Conservation (phyloP, 768 basidiomycete genomes). For the Suillus clintonianus region DNA sequence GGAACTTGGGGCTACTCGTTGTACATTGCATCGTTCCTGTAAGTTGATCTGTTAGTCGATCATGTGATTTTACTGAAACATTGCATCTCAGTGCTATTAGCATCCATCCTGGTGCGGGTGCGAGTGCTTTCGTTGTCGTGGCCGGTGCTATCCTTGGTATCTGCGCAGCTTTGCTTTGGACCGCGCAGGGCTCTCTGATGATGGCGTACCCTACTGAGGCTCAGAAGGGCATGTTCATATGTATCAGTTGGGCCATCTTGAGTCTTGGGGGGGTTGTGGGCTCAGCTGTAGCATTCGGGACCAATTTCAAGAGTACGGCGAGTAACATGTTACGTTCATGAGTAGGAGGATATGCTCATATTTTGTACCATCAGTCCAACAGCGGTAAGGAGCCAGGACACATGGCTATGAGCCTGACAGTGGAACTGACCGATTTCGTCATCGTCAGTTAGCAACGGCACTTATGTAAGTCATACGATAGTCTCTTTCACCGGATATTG, state of each 20-base stretch:
- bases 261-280: conserved; percentile 76
- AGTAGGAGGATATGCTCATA: background rate
- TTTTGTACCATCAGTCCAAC: conserved; percentile 22
- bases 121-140: conserved; percentile 61
- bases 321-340: background rate
- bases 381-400: conserved; percentile 16
- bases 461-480: conserved; percentile 53
- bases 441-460: conserved; percentile 56
- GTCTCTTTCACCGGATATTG: background rate
- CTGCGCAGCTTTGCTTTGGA: conserved; percentile 68
- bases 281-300: conserved; percentile 67
- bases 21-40: conserved; percentile 72
- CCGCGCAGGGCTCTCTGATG: conserved; percentile 79
- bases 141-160: conserved; percentile 70
- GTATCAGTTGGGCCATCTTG: conserved; percentile 77
- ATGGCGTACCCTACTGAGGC: conserved; percentile 73
- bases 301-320: conserved; percentile 44
- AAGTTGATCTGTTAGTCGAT: conserved; percentile 22
- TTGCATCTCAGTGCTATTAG: conserved; percentile 52
- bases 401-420: background rate
- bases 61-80: background rate
- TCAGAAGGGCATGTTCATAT: conserved; percentile 72
- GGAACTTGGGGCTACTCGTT: conserved; percentile 72
- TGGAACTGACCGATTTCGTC: conserved; percentile 23
- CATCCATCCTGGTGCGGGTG: conserved; percentile 58